phyloP scores from a whole-genome alignment of 768 basidiomycete species.

The Mycena epipterygia region DNA sequence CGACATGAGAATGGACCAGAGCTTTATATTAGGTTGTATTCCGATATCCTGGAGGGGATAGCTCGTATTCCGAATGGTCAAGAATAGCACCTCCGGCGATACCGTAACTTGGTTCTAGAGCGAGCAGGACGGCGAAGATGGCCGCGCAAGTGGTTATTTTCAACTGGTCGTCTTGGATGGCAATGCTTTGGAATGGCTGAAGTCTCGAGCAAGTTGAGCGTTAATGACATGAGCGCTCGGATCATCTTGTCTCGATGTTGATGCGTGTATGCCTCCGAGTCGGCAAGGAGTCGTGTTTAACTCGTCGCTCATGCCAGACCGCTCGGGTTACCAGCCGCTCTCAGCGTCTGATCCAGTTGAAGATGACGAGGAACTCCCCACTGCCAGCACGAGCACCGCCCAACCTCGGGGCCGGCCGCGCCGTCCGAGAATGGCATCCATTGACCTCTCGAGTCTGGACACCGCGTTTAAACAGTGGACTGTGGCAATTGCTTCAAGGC shows the following conservation, averaged over 20 bases:
- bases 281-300: background rate
- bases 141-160: too few relatives aligned
- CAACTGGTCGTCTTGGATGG: too few relatives aligned
- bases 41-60: conserved; percentile 18
- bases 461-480: conserved; percentile 94
- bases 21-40: conserved; percentile 10
- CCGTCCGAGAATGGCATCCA: conserved; percentile 66
- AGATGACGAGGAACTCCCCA: conserved; percentile 43
- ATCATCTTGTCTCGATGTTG: too few relatives aligned
- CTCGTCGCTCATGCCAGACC: conserved; percentile 44
- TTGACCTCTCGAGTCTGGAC: conserved; percentile 86
- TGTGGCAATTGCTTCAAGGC: conserved; percentile 86
- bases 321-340: conserved; percentile 65
- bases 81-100: background rate
- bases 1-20: background rate
- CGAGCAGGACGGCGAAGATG: too few relatives aligned
- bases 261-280: too few relatives aligned
- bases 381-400: conserved; percentile 37
- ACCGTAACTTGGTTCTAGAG: background rate
- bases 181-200: too few relatives aligned
- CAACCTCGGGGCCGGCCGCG: conserved; percentile 53
- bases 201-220: too few relatives aligned
- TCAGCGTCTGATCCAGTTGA: conserved; percentile 54
- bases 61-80: conserved; percentile 12
- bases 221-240: too few relatives aligned